Percentiles rank a stretch among this genome's conserved stretches.
phyloP scores from a whole-genome alignment of 2,329 filamentous ascomycete species.

The Elsinoe batatas region DNA sequence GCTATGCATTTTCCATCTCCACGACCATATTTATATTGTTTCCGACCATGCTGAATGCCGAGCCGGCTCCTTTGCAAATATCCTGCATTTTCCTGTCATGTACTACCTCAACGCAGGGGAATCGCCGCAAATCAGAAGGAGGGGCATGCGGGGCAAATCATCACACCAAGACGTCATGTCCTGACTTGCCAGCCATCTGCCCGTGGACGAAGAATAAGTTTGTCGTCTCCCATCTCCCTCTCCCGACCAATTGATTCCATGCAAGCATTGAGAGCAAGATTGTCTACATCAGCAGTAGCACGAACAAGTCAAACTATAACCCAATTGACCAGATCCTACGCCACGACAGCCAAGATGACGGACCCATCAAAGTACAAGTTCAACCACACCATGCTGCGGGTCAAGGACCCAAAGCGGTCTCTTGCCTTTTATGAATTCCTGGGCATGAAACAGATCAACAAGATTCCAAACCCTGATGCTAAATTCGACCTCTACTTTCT shows the following conservation, averaged over 20 bases:
- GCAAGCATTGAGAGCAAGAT: conserved; percentile 5
- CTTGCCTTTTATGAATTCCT: conserved; percentile 93
- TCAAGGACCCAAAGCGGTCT: conserved; percentile 74
- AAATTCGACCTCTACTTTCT: conserved; percentile 97
- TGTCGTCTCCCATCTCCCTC: neutral
- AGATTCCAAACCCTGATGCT: conserved; percentile 70
- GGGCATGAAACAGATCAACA: conserved; percentile 74
- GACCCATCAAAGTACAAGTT: conserved; percentile 55
- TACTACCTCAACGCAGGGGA: neutral
- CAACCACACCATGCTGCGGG: conserved; percentile 55
- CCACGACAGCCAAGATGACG: conserved; percentile 42
- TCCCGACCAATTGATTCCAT: neutral
- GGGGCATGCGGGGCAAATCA: conserved; percentile 1
- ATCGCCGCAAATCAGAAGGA: conserved; percentile 5
- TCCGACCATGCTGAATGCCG: neutral
- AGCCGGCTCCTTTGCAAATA: neutral
- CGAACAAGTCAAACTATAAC: neutral
- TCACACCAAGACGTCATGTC: conserved; percentile 9
- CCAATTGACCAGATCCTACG: conserved; percentile 9
- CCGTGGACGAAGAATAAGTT: neutral
- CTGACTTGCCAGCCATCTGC: neutral
- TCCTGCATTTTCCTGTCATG: neutral
- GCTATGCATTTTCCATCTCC: neutral
- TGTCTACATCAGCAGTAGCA: neutral
- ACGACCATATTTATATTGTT: neutral